These are phyloP conservation scores for Cryptosporidium bovis DNA, from an alignment of 169 alveolate genomes.

Conservation along the genomic window DNA sequence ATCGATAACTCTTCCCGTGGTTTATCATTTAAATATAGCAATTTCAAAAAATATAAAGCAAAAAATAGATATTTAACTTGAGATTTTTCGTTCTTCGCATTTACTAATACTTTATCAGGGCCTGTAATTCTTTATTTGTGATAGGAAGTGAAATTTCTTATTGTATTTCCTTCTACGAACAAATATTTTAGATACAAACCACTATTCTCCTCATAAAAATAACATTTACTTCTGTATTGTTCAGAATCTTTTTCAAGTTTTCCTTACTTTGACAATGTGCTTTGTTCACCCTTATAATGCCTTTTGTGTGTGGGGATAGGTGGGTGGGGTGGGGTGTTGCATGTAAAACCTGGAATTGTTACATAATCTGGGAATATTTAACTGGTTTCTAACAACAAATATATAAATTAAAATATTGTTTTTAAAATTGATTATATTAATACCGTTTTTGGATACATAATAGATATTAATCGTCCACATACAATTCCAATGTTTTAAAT, in stretches of 20 bases:
- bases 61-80: background rate
- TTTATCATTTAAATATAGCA: background rate
- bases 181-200: constrained; percentile 8
- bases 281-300: background rate
- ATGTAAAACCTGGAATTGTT: background rate
- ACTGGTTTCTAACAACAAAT: no score
- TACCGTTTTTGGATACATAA: no score
- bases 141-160: background rate
- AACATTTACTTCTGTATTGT: background rate
- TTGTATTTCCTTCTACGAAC: constrained; percentile 3
- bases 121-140: background rate
- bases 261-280: background rate
- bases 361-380: no score
- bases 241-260: background rate
- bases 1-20: background rate
- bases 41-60: constrained; percentile 26
- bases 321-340: background rate
- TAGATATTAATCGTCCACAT: no score
- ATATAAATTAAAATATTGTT: no score
- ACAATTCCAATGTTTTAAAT: no score
- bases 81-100: background rate
- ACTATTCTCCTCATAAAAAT: constrained; percentile 50
- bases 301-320: background rate
- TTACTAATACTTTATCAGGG: background rate
- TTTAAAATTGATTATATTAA: no score